Evolutionary conservation across 331 rosid species (phyloP).

Genomic region (Spiraea crenata): DNA sequence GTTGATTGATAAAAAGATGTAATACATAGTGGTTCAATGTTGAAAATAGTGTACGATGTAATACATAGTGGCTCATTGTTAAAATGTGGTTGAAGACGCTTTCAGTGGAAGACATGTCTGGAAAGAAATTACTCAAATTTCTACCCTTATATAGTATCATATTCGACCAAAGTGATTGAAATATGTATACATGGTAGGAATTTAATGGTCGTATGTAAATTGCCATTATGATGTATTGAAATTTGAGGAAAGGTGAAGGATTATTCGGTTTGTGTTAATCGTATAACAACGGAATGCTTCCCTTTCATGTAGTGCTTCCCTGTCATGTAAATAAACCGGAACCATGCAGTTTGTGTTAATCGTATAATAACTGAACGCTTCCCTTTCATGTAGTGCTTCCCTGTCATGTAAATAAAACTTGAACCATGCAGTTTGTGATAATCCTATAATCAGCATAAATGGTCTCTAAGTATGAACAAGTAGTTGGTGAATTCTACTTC

Average conservation of each 20-base stretch:
- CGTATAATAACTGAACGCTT: neutral
- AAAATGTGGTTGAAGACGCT: no score
- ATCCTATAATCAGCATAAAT: neutral
- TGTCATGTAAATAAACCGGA: neutral
- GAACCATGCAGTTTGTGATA: neutral
- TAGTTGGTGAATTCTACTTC: neutral
- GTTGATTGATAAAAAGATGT: no score
- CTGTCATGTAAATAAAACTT: neutral
- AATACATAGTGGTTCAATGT: no score
- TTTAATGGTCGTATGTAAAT: neutral
- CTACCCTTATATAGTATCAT: neutral
- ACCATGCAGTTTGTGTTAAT: neutral
- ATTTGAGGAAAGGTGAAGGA: neutral
- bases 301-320: neutral
- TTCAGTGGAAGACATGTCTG: neutral
- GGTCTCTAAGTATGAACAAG: no score
- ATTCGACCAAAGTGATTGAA: neutral
- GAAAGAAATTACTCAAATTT: neutral
- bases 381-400: no score
- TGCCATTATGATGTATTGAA: neutral
- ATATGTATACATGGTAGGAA: neutral
- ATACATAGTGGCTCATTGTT: no score
- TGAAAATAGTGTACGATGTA: no score
- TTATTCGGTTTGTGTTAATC: neutral
- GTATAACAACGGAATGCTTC: neutral